These are phyloP conservation scores for Lotmaria passim DNA, from an alignment of 208 protist species.

Conservation along the genomic window DNA sequence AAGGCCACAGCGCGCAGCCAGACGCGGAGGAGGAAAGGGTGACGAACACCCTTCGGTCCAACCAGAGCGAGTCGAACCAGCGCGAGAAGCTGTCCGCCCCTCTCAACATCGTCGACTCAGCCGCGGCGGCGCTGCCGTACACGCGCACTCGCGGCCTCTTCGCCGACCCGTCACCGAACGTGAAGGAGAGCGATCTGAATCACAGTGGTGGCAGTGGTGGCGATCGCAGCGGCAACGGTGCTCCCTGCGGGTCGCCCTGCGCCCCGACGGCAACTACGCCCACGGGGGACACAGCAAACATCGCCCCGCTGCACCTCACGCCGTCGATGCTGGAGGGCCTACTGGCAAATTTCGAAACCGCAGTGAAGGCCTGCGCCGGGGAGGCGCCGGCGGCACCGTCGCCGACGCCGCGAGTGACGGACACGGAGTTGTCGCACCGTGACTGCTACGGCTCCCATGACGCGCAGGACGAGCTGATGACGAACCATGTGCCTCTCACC, in stretches of 20 bases:
- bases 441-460: constrained; percentile 14
- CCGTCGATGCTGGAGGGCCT: constrained; percentile 23
- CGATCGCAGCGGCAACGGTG: not conserved
- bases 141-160: constrained; percentile 1
- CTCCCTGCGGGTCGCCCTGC: not conserved
- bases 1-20: constrained; percentile 1
- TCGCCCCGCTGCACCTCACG: constrained; percentile 26
- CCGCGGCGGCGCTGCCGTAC: not conserved
- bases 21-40: constrained; percentile 4
- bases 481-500: not conserved
- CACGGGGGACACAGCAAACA: not conserved
- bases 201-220: not conserved
- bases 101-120: not conserved
- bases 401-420: constrained; percentile 8
- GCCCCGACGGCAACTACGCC: not conserved
- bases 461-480: constrained; percentile 11
- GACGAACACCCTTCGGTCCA: not conserved
- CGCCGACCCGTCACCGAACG: not conserved
- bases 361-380: constrained; percentile 14
- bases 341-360: constrained; percentile 33
- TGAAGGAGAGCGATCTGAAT: not conserved
- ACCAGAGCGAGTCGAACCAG: not conserved
- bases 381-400: constrained; percentile 7
- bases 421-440: not conserved
- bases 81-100: not conserved